A percentile compares a stretch with the other conserved stretches of the same genome.
Conservation (phyloP, 192 early-diverging fungal species). For the Entomortierella lignicola region DNA sequence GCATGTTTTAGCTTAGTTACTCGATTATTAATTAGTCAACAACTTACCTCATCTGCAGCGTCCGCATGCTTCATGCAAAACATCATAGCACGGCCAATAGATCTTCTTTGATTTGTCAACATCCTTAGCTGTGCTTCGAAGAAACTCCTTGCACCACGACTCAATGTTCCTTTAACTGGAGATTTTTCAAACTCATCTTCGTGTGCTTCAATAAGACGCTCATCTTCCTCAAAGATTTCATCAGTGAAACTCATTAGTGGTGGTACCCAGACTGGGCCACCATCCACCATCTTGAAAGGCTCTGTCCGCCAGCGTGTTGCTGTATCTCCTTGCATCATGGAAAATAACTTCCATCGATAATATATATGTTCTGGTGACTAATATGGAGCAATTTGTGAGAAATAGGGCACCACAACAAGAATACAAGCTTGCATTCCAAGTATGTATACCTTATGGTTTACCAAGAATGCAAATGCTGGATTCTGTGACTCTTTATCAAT, state of each 20-base stretch:
- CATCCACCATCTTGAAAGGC: conserved; percentile 90
- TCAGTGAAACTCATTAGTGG: conserved; percentile 78
- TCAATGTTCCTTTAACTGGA: conserved; percentile 57
- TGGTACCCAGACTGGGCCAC: conserved; percentile 88
- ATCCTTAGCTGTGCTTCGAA: conserved; percentile 59
- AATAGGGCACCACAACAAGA: neutral
- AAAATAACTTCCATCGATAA: conserved; percentile 94
- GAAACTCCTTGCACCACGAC: conserved; percentile 58
- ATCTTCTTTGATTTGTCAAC: conserved; percentile 59
- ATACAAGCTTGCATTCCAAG: neutral
- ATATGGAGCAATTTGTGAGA: neutral
- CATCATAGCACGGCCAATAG: conserved; percentile 83
- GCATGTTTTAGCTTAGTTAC: too few species aligned
- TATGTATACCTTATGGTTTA: conserved; percentile 69
- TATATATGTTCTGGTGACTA: conserved; percentile 84
- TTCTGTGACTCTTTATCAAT: conserved; percentile 67
- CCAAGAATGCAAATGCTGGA: conserved; percentile 77
- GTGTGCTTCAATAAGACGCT: conserved; percentile 52
- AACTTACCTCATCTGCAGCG: conserved; percentile 75
- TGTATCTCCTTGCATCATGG: conserved; percentile 86
- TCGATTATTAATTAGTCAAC: neutral
- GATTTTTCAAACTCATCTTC: conserved; percentile 58
- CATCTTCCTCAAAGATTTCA: conserved; percentile 70
- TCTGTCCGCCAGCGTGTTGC: conserved; percentile 76
- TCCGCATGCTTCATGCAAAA: conserved; percentile 87